phyloP scores from a whole-genome alignment of 495 filamentous ascomycete species.

The Penicillium nucicola region DNA sequence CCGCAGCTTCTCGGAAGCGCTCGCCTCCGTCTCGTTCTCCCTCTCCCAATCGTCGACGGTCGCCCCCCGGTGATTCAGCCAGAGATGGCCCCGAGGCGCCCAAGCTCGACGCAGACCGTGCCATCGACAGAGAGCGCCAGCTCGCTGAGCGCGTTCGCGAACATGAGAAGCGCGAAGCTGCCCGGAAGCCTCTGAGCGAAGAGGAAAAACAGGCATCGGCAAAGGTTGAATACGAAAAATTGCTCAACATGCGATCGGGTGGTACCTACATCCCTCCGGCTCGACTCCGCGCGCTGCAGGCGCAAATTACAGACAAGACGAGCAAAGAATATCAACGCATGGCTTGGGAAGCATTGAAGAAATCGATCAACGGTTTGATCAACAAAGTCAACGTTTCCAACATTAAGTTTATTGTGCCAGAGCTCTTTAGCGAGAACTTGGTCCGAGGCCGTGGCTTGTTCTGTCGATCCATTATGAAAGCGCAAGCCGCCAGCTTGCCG shows the following conservation, averaged over 20 bases:
- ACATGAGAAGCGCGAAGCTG: constrained; percentile 48
- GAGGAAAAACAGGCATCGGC: constrained; percentile 79
- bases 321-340: constrained; percentile 98
- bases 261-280: constrained; percentile 96
- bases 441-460: constrained; percentile 88
- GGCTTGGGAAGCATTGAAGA: constrained; percentile 98
- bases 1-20: constrained; percentile 55
- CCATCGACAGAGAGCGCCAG: constrained; percentile 60
- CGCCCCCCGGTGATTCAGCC: constrained; percentile 47
- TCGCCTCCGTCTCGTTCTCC: constrained; percentile 62
- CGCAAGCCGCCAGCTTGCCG: constrained; percentile 91
- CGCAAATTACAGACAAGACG: constrained; percentile 92
- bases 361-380: constrained; percentile 96
- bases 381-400: constrained; percentile 98
- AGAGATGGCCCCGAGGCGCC: constrained; percentile 38
- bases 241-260: constrained; percentile 85
- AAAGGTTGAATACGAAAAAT: constrained; percentile 87
- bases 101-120: constrained; percentile 52
- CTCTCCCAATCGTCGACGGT: constrained; percentile 60
- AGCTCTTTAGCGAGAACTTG: constrained; percentile 92
- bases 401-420: constrained; percentile 95
- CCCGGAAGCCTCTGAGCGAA: constrained; percentile 64
- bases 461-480: constrained; percentile 95
- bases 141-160: constrained; percentile 57
- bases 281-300: constrained; percentile 84